A percentile compares a stretch with the other conserved stretches of the same genome.
These are phyloP conservation scores for Prunus padus DNA, from an alignment of 306 rosid genomes.

Conservation along the genomic window DNA sequence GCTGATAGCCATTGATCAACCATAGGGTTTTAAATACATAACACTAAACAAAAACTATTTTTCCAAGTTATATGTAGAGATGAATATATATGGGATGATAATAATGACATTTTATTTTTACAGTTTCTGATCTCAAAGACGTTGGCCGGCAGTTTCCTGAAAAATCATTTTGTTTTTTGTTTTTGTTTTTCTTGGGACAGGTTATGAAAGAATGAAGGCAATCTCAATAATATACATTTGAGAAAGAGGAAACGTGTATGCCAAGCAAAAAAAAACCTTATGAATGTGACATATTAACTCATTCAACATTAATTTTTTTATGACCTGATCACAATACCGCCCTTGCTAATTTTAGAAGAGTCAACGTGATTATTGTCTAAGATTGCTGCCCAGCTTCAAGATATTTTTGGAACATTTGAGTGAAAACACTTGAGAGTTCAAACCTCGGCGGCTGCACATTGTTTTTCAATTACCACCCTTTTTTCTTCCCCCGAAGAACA, in stretches of 20 bases:
- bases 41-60: too few species aligned
- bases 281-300: constrained; percentile 1
- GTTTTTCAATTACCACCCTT: neutral
- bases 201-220: neutral
- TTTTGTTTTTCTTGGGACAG: neutral
- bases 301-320: neutral
- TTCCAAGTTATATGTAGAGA: too few species aligned
- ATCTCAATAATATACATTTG: neutral
- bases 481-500: neutral
- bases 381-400: neutral
- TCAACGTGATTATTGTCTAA: neutral
- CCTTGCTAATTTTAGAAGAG: too few species aligned
- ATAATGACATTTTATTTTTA: neutral
- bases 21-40: too few species aligned
- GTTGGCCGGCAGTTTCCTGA: neutral
- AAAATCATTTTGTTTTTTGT: neutral
- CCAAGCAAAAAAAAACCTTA: neutral
- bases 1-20: neutral
- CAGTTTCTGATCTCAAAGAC: neutral
- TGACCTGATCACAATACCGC: too few species aligned
- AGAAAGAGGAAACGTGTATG: neutral
- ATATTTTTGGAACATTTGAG: neutral
- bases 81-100: too few species aligned
- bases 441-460: neutral
- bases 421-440: neutral